Conservation (phyloP, 306 rosid genomes). For the Malus fusca region DNA sequence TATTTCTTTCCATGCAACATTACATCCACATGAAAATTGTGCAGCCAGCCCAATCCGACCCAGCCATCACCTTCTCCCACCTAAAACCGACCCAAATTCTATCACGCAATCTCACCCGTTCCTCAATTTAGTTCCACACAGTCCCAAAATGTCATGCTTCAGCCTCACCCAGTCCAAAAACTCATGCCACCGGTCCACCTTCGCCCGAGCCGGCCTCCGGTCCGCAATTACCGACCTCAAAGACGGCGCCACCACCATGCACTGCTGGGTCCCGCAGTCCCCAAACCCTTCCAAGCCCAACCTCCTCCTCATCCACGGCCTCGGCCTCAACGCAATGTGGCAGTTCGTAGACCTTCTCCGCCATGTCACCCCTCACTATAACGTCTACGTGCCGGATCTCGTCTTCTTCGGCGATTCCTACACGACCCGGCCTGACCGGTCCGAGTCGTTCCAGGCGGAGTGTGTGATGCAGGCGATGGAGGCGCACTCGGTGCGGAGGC, state of each 20-base stretch:
- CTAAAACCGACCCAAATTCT: neutral
- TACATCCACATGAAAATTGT: neutral
- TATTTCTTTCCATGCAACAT: neutral
- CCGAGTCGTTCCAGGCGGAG: slow-evolving; percentile 68
- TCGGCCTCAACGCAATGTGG: slow-evolving; percentile 78
- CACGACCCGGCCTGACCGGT: slow-evolving; percentile 53
- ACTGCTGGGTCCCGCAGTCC: slow-evolving; percentile 76
- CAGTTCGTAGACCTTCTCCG: slow-evolving; percentile 63
- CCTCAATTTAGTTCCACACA: neutral
- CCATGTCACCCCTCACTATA: slow-evolving; percentile 40
- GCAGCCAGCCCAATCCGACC: neutral
- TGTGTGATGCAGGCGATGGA: slow-evolving; percentile 68
- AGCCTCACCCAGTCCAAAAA: slow-evolving; percentile 54
- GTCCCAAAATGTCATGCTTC: slow-evolving; percentile 30
- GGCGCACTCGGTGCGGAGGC: slow-evolving; percentile 34
- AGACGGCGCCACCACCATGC: slow-evolving; percentile 57
- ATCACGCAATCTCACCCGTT: neutral
- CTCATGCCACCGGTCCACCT: slow-evolving; percentile 41
- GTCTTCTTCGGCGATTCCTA: slow-evolving; percentile 68
- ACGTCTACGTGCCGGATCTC: slow-evolving; percentile 80
- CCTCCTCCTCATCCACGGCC: slow-evolving; percentile 76
- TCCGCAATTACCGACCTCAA: slow-evolving; percentile 45
- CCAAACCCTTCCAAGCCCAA: slow-evolving; percentile 39
- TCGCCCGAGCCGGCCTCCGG: slow-evolving; percentile 59
- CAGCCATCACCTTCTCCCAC: neutral